phyloP scores from a whole-genome alignment of 1,139 yeast species.

The Zygosaccharomyces pseudobailii region DNA sequence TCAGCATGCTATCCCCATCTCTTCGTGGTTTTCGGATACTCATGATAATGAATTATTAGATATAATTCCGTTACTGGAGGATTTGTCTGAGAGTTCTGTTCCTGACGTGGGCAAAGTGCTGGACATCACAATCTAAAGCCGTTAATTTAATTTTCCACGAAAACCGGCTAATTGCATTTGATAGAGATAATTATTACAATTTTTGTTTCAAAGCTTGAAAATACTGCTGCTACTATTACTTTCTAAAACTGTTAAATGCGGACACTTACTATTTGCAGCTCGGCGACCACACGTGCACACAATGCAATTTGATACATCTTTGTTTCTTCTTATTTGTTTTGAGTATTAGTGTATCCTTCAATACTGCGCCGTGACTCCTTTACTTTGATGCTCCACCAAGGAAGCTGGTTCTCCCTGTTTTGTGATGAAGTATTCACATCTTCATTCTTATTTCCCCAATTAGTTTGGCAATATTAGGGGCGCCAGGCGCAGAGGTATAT shows the following conservation, averaged over 20 bases:
- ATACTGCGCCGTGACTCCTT: neutral
- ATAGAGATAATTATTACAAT: neutral
- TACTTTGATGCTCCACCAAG: slow-evolving; percentile 8
- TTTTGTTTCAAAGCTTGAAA: neutral
- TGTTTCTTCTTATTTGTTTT: neutral
- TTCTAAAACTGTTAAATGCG: neutral
- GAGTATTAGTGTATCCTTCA: neutral
- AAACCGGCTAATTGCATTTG: neutral
- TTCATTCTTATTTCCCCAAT: neutral
- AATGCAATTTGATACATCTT: neutral
- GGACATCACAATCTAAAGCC: slow-evolving; percentile 54
- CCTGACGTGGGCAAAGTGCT: slow-evolving; percentile 80
- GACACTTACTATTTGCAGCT: neutral
- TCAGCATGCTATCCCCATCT: slow-evolving; percentile 95
- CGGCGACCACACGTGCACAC: neutral
- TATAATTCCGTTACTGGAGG: slow-evolving; percentile 85
- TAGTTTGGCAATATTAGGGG: neutral
- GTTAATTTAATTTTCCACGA: neutral
- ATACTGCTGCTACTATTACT: neutral
- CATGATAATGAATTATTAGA: slow-evolving; percentile 94
- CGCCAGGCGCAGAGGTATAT: neutral
- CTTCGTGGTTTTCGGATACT: slow-evolving; percentile 97
- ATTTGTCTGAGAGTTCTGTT: slow-evolving; percentile 59
- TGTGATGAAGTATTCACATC: slow-evolving; percentile 1
- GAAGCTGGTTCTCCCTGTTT: slow-evolving; percentile 23